Conservation (phyloP, 176 grass and related monocot species). For the Avena sativa region DNA sequence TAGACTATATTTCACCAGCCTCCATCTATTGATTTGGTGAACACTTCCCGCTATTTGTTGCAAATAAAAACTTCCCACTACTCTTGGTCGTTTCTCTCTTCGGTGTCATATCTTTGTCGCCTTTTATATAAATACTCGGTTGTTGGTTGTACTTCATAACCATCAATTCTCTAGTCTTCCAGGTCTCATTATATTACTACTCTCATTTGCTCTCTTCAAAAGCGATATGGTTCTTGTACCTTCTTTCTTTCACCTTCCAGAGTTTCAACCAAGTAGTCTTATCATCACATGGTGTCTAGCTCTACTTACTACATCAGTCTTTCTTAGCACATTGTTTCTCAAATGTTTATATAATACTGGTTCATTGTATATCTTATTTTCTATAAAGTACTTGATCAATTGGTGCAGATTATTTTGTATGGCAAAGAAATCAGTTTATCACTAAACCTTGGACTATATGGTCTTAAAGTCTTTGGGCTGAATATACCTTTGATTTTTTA, state of each 20-base stretch:
- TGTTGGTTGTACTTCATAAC: background rate
- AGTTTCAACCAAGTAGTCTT: background rate
- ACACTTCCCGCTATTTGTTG: background rate
- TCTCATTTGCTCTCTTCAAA: too few relatives aligned
- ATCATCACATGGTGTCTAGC: background rate
- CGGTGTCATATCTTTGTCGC: background rate
- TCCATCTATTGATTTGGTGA: background rate
- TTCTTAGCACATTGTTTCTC: background rate
- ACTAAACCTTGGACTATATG: too few relatives aligned
- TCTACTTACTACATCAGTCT: background rate
- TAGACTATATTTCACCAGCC: background rate
- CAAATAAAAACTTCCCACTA: too few relatives aligned
- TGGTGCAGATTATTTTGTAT: too few relatives aligned
- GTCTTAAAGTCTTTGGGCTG: too few relatives aligned
- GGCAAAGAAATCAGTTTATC: too few relatives aligned
- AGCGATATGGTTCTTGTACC: too few relatives aligned
- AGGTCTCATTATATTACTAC: background rate
- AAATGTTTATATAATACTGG: background rate
- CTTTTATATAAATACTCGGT: background rate
- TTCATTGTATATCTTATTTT: too few relatives aligned
- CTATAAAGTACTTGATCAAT: too few relatives aligned
- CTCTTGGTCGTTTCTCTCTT: background rate
- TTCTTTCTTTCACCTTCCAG: too few relatives aligned
- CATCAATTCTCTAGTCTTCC: background rate
- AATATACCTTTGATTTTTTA: too few relatives aligned